A percentile compares a stretch with the other conserved stretches of the same genome.
phyloP scores from a whole-genome alignment of 139 green algal species.

The Micromonas commoda region DNA sequence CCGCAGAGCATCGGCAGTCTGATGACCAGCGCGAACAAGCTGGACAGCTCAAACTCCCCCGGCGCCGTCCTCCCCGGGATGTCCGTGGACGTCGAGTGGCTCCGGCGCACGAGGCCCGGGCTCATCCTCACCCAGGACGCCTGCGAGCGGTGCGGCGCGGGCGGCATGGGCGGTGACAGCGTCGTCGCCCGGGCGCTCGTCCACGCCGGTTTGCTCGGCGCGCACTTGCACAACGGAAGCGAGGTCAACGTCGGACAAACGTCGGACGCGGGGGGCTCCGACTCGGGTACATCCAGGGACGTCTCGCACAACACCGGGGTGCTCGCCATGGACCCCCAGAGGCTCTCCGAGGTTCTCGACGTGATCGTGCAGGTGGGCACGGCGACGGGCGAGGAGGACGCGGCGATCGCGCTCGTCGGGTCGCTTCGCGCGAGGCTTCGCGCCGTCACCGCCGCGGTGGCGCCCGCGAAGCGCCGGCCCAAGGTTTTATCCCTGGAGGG shows the following conservation, averaged over 20 bases:
- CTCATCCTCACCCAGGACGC: constrained; percentile 63
- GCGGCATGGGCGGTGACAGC: constrained; percentile 19
- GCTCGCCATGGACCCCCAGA: constrained; percentile 32
- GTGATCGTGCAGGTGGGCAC: constrained; percentile 66
- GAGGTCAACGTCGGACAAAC: not conserved
- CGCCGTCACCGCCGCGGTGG: constrained; percentile 43
- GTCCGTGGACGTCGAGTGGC: constrained; percentile 58
- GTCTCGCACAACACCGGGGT: not conserved
- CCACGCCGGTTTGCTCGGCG: constrained; percentile 23
- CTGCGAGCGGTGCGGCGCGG: constrained; percentile 25
- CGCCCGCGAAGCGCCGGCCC: constrained; percentile 31
- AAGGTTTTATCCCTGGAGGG: constrained; percentile 63
- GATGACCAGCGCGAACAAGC: no score
- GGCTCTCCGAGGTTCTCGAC: constrained; percentile 67
- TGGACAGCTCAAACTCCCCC: not conserved
- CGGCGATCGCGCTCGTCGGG: constrained; percentile 55
- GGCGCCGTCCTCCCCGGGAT: no score
- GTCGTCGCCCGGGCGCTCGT: constrained; percentile 40
- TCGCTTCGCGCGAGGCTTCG: constrained; percentile 61
- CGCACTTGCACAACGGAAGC: not conserved
- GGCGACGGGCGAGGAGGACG: constrained; percentile 48
- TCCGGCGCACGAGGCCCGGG: constrained; percentile 52
- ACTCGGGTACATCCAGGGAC: not conserved
- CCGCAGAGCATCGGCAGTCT: not conserved
- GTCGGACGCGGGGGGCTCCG: not conserved